These are phyloP conservation scores for Vitis amurensis DNA, from an alignment of 164 flowering plant species.

Conservation along the genomic window DNA sequence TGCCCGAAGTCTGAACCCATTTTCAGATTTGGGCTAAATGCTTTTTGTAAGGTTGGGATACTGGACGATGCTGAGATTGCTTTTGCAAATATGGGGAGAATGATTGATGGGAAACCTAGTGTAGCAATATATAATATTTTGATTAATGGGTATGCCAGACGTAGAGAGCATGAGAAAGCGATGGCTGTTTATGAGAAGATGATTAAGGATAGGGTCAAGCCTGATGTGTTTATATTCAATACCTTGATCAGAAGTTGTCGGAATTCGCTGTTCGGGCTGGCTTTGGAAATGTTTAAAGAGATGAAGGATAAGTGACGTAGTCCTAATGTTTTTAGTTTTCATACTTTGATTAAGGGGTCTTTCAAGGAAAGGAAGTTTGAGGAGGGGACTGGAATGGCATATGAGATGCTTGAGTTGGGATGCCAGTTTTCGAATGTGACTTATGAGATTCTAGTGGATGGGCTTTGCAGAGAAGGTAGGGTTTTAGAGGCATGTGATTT, in stretches of 20 bases:
- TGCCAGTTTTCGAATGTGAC: slow-evolving; percentile 63
- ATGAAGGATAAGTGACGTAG: slow-evolving; percentile 66
- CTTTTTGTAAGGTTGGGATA: slow-evolving; percentile 53
- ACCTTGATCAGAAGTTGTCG: slow-evolving; percentile 71
- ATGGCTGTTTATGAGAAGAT: slow-evolving; percentile 50
- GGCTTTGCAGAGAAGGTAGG: slow-evolving; percentile 61
- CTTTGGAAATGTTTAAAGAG: slow-evolving; percentile 72
- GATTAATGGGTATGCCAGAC: slow-evolving; percentile 66
- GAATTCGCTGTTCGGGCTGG: slow-evolving; percentile 47
- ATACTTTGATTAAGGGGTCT: slow-evolving; percentile 77
- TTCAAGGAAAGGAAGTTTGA: slow-evolving; percentile 60
- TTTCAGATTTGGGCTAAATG: slow-evolving; percentile 51
- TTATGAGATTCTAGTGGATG: slow-evolving; percentile 78
- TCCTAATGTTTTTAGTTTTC: slow-evolving; percentile 88
- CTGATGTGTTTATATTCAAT: slow-evolving; percentile 79
- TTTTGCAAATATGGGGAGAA: slow-evolving; percentile 54
- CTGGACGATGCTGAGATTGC: slow-evolving; percentile 58
- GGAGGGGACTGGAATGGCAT: slow-evolving; percentile 71
- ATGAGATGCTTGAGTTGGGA: slow-evolving; percentile 85
- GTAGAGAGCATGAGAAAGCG: slow-evolving; percentile 53
- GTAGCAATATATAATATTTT: slow-evolving; percentile 60
- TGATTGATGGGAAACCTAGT: slow-evolving; percentile 78
- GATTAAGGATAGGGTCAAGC: slow-evolving; percentile 67
- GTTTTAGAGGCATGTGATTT: slow-evolving; percentile 50
- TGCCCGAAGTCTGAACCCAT: slow-evolving; percentile 66